Evolutionary conservation across 192 early-diverging fungal genomes (phyloP).

Genomic region (Dispira simplex): DNA sequence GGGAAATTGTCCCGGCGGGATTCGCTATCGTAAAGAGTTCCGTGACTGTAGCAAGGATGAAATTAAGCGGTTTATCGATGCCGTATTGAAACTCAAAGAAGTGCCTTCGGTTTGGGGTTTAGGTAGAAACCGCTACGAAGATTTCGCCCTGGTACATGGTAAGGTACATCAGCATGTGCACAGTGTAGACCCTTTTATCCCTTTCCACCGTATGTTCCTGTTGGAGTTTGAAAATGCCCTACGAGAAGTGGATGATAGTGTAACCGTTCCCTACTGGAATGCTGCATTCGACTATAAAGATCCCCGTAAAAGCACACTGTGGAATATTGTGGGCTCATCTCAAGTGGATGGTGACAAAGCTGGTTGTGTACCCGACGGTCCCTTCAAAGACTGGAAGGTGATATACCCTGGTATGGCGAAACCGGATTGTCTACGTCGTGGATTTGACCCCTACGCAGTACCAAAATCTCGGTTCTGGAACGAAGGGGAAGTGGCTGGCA

Average conservation of each 20-base stretch:
- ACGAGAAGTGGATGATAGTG: slow-evolving; percentile 17
- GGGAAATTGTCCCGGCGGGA: neutral
- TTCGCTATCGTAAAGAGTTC: slow-evolving; percentile 11
- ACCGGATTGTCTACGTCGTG: slow-evolving; percentile 3
- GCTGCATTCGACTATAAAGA: slow-evolving; percentile 18
- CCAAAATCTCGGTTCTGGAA: neutral
- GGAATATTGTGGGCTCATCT: slow-evolving; percentile 11
- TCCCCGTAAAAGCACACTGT: slow-evolving; percentile 19
- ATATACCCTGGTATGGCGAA: neutral
- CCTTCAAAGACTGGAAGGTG: neutral
- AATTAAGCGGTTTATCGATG: neutral
- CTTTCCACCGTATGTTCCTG: slow-evolving; percentile 30
- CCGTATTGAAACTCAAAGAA: neutral
- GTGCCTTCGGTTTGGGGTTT: neutral
- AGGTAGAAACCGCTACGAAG: neutral
- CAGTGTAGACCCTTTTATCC: slow-evolving; percentile 17
- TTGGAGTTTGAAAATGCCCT: slow-evolving; percentile 27
- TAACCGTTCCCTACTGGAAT: slow-evolving; percentile 28
- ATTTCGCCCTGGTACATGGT: slow-evolving; percentile 6
- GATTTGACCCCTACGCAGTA: neutral
- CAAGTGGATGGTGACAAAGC: neutral
- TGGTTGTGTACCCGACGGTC: slow-evolving; percentile 7
- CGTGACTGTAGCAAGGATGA: neutral
- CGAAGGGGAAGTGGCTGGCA: slow-evolving; percentile 7
- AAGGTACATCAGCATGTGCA: neutral